Base-by-base conservation (phyloP, 2,329 filamentous ascomycete species). In the Drechslera avenae region DNA sequence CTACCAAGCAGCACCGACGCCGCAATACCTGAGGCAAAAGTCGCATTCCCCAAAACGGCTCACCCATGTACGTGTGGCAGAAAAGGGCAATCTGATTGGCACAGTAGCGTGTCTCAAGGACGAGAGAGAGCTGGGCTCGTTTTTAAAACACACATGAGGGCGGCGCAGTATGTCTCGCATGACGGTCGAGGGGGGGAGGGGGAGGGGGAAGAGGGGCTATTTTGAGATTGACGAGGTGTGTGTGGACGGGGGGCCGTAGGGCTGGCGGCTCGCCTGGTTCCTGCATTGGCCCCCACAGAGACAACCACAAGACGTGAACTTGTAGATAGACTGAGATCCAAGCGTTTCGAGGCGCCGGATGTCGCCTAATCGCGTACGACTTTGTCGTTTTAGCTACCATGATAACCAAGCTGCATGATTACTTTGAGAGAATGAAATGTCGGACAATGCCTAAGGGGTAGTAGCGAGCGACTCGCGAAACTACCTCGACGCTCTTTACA, bases 51-150 rank as follows among this genome's bases (percentile, higher is more conserved):
- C 28, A 37, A 28, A 18, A 13, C 42, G 12, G 7, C 28, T 39
- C 39, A 39, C 41, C 56, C 57, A 51, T 60, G 35, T 50, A 17
- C n/a, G n/a, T n/a, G n/a, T 52, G 62, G 60, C 62, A 65, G 59
- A 62, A 65, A 64, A 47, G 3, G 4, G 1, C 1, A 0, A 10
- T 5, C 13, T 48, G 8, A 62, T 61, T 64, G 59, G 17, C 17
- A 19, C 34, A 17, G 7, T 14, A 39, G 37, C 45, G 16, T 37
- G 18, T 28, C 26, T 2, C 26, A 28, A 28, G 8, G 10, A 8
- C 1, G 9, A 28, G 26, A n/a, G n/a, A n/a, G n/a, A n/a, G n/a
- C n/a, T n/a, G n/a, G n/a, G n/a, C n/a, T n/a, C n/a, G 35, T 17
- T 30, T 10, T 40, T 42, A 51, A 54, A 63, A 63, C 53, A 36